These are phyloP conservation scores for Auricularia sp. DNA, from an alignment of 768 basidiomycete species.

Conservation along the genomic window DNA sequence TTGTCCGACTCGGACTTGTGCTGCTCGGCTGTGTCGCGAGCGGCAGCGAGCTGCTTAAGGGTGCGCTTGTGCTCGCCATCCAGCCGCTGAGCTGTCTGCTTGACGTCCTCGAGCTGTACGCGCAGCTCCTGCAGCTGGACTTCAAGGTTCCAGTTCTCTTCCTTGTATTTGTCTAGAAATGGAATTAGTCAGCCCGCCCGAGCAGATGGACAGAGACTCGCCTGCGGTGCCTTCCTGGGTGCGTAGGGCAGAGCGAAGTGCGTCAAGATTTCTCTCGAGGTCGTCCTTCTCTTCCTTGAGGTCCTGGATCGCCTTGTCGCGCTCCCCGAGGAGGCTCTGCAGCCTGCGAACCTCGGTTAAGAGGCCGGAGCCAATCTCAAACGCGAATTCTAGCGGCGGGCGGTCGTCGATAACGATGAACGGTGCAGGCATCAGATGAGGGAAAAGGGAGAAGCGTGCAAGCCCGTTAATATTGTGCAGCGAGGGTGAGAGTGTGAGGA, in stretches of 20 bases:
- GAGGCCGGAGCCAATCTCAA: constrained; percentile 91
- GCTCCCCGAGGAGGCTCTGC: constrained; percentile 81
- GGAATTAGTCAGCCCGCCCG: background rate
- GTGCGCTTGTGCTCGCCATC: constrained; percentile 79
- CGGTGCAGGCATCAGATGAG: background rate
- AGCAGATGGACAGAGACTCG: constrained; percentile 22
- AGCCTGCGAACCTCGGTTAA: constrained; percentile 85
- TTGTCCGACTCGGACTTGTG: constrained; percentile 82
- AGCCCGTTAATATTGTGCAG: background rate
- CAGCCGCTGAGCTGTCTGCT: constrained; percentile 53
- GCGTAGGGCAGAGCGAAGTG: constrained; percentile 58
- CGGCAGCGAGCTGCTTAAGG: constrained; percentile 56
- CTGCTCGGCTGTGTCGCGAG: constrained; percentile 68
- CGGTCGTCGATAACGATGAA: constrained; percentile 11
- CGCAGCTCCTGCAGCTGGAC: constrained; percentile 83
- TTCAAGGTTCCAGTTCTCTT: constrained; percentile 99
- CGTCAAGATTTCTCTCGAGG: constrained; percentile 69
- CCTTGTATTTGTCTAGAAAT: constrained; percentile 78
- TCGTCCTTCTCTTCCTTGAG: constrained; percentile 89
- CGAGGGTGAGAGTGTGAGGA: background rate
- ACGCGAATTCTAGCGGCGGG: constrained; percentile 72
- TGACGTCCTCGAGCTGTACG: constrained; percentile 53
- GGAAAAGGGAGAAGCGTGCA: background rate
- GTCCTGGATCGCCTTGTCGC: constrained; percentile 86
- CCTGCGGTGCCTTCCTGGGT: constrained; percentile 76